Evolutionary conservation across 2,329 filamentous ascomycete genomes (phyloP), one percentile per base, ranked within the genome.

Genomic region (Calycina marina): DNA sequence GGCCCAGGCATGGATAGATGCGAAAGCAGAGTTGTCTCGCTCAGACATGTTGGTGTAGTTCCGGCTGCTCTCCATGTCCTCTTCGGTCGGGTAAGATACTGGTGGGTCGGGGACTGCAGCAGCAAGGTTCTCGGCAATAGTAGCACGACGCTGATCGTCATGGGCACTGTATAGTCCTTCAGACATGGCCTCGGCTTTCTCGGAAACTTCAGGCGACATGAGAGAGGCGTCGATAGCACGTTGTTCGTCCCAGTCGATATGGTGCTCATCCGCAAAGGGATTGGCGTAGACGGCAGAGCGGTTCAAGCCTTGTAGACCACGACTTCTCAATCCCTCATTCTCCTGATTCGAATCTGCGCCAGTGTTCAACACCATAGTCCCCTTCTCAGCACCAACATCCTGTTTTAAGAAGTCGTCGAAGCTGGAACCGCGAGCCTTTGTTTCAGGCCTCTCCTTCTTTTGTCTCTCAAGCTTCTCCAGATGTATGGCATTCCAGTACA

Each of bases 1-100:
- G 1, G 72, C 71, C 72, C 72, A 77, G 0, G 72, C 72, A 47
- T 77, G 69, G 42, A 77, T 76, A 2, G 69, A 72, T 28, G 65
- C 64, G 46, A 66, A 75, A 2, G 66, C 62, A 10, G 65, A 61
- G 20, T 49, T 40, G 2, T 57, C 50, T 42, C 67, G 59, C 6
- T 65, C 62, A 0, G 66, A 65, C 57, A 67, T 62, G 51, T 59
- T 69, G 43, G 69, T 65, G 37, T 67, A 56, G 5, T 57, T 50
- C 4, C 45, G 54, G 14, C 60, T 48, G 17, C 41, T 32, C 22
- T 38, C 36, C 32, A 42, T 12, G 1, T 35, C 36, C 25, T 50
- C 48, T 9, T 40, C 36, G 6, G 34, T 40, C 6, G 49, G 48
- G n/a, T 40, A 38, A 11, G 46, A 45, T 15, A 47, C 32, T 22